These are phyloP conservation scores for Haberlea rhodopensis DNA, from an alignment of 257 asterid species.

Conservation along the genomic window DNA sequence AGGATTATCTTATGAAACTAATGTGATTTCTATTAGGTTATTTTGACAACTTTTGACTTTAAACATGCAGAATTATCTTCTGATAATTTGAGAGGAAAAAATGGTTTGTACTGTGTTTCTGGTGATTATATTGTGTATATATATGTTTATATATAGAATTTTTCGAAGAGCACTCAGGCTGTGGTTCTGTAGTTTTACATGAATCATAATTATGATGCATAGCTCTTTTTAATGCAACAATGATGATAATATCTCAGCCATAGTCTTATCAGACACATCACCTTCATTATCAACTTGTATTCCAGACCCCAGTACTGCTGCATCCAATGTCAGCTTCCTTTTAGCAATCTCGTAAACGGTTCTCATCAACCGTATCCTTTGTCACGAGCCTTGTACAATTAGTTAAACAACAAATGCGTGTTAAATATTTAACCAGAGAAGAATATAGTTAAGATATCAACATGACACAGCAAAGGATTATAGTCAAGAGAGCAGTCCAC, in stretches of 20 bases:
- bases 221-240: conserved; percentile 29
- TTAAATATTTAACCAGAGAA: neutral
- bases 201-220: neutral
- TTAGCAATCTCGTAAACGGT: conserved; percentile 86
- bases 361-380: conserved; percentile 89
- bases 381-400: conserved; percentile 70
- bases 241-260: conserved; percentile 89
- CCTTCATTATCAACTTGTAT: conserved; percentile 58
- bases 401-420: neutral
- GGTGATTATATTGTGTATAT: too few relatives aligned
- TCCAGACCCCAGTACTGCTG: conserved; percentile 88
- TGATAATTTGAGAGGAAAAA: too few relatives aligned
- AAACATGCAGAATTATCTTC: too few relatives aligned
- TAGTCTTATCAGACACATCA: conserved; percentile 74
- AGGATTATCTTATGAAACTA: too few relatives aligned
- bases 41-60: too few relatives aligned
- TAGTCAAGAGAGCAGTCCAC: neutral
- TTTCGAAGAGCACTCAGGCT: too few relatives aligned
- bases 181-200: too few relatives aligned
- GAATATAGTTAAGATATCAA: too few relatives aligned
- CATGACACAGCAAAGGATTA: too few relatives aligned
- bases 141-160: too few relatives aligned
- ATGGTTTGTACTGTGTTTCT: too few relatives aligned
- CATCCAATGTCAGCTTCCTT: conserved; percentile 79
- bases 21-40: too few relatives aligned